Base-by-base conservation (phyloP, 2,329 filamentous ascomycete species). In the Talaromyces albobiverticillius region DNA sequence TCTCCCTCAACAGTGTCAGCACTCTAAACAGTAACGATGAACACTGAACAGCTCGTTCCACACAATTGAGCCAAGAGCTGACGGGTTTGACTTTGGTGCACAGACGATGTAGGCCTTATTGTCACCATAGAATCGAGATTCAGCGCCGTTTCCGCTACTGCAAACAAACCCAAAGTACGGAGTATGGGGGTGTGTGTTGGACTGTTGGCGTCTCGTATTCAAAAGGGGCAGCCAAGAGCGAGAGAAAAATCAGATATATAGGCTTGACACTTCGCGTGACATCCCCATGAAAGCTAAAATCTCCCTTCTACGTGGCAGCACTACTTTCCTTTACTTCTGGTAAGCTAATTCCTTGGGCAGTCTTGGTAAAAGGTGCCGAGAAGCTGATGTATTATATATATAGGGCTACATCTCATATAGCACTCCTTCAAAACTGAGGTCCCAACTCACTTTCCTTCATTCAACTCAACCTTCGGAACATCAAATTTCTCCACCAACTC, bases 141-240 rank as follows among this genome's bases (percentile, higher is more conserved):
- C n/a, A n/a, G n/a, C n/a, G n/a, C n/a, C n/a, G n/a, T n/a, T n/a
- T n/a, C n/a, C n/a, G n/a, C n/a, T n/a, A n/a, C n/a, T n/a, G n/a
- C n/a, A n/a, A n/a, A n/a, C n/a, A n/a, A n/a, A n/a, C n/a, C n/a
- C n/a, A n/a, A n/a, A n/a, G n/a, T n/a, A n/a, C n/a, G n/a, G n/a
- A n/a, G n/a, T n/a, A n/a, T n/a, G n/a, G n/a, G n/a, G n/a, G n/a
- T n/a, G n/a, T n/a, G n/a, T n/a, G n/a, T n/a, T n/a, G n/a, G n/a
- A n/a, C n/a, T 42, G 40, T 42, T 20, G 22, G 38, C 18, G 20
- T 23, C 52, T 54, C 45, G 52, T 49, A 45, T 45, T 34, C 22
- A 14, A 50, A 50, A 42, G 25, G 25, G 18, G 29, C 40, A 36
- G 43, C 29, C 31, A 49, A 18, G 46, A 26, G 23, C 46, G 45